These are phyloP conservation scores for Porphyra umbilicalis DNA, from an alignment of 31 red algal genomes.

Conservation along the genomic window DNA sequence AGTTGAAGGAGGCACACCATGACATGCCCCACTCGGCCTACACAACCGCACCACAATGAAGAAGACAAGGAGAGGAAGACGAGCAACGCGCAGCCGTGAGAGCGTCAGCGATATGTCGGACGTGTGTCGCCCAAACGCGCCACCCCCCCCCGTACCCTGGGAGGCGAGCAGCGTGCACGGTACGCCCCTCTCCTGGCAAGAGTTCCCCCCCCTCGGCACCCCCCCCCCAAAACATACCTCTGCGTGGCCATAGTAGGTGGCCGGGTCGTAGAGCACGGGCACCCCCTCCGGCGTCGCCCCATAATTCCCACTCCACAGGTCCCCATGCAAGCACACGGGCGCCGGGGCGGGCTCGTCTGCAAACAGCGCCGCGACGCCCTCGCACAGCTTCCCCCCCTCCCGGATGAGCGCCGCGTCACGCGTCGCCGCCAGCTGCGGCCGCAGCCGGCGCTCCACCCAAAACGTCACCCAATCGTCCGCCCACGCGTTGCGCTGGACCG, in stretches of 20 bases:
- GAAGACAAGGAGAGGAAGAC: too few relatives aligned
- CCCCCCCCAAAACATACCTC: not conserved
- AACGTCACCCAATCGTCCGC: conserved; percentile 85
- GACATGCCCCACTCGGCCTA: conserved; percentile 98
- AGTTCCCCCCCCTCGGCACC: not conserved
- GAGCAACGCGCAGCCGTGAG: too few relatives aligned
- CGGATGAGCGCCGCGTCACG: conserved; percentile 31
- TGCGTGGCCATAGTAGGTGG: conserved; percentile 93
- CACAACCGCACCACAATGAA: too few relatives aligned
- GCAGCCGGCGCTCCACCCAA: conserved; percentile 76
- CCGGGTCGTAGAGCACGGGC: conserved; percentile 91
- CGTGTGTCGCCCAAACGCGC: too few relatives aligned
- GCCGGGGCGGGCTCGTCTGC: conserved; percentile 35
- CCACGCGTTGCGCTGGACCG: conserved; percentile 92
- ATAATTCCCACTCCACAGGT: conserved; percentile 96
- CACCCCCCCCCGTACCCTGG: too few relatives aligned
- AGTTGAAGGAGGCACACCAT: conserved; percentile 54
- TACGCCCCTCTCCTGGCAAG: too few relatives aligned
- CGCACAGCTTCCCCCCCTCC: conserved; percentile 33
- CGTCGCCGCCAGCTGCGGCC: conserved; percentile 75
- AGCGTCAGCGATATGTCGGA: too few relatives aligned
- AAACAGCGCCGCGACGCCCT: conserved; percentile 42
- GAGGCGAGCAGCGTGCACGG: too few relatives aligned
- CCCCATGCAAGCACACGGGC: conserved; percentile 88
- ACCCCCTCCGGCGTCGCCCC: conserved; percentile 19